A percentile compares a stretch with the other conserved stretches of the same genome.
phyloP scores from a whole-genome alignment of 371 early-diverging fungal genomes.

The Actinomucor elegans region DNA sequence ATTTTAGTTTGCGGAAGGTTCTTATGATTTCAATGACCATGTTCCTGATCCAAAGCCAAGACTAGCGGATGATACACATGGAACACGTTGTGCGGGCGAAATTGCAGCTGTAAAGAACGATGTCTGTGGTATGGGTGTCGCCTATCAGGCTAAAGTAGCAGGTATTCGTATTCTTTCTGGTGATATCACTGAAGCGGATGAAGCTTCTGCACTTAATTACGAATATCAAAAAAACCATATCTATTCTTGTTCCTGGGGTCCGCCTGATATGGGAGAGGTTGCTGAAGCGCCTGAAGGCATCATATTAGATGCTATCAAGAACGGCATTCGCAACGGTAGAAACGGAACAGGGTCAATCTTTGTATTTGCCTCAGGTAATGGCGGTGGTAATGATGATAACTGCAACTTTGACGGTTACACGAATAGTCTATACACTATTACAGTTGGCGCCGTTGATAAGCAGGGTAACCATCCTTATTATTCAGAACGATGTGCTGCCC shows the following conservation, averaged over 20 bases:
- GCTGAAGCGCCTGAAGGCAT: conserved; percentile 82
- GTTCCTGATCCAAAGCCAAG: conserved; percentile 74
- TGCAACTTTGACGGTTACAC: conserved; percentile 97
- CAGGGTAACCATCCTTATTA: conserved; percentile 78
- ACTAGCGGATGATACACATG: conserved; percentile 85
- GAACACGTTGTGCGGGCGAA: conserved; percentile 97
- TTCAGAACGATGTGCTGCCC: conserved; percentile 87
- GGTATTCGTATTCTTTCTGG: conserved; percentile 59
- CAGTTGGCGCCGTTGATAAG: conserved; percentile 87
- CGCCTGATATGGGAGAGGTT: conserved; percentile 79
- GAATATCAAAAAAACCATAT: conserved; percentile 82
- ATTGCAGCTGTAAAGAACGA: conserved; percentile 89
- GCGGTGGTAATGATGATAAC: conserved; percentile 80
- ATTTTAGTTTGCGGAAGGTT: conserved; percentile 74
- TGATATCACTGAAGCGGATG: conserved; percentile 62
- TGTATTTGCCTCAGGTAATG: conserved; percentile 95
- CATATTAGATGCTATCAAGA: conserved; percentile 77
- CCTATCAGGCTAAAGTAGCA: conserved; percentile 85
- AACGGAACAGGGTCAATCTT: conserved; percentile 84
- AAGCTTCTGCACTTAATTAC: conserved; percentile 86
- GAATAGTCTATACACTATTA: conserved; percentile 91
- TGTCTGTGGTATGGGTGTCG: conserved; percentile 94
- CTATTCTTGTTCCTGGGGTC: conserved; percentile 95
- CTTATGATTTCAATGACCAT: conserved; percentile 92
- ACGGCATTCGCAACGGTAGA: conserved; percentile 83